A percentile compares a stretch with the other conserved stretches of the same genome.
Conservation (phyloP, 208 protist species). For the Entamoeba invadens region DNA sequence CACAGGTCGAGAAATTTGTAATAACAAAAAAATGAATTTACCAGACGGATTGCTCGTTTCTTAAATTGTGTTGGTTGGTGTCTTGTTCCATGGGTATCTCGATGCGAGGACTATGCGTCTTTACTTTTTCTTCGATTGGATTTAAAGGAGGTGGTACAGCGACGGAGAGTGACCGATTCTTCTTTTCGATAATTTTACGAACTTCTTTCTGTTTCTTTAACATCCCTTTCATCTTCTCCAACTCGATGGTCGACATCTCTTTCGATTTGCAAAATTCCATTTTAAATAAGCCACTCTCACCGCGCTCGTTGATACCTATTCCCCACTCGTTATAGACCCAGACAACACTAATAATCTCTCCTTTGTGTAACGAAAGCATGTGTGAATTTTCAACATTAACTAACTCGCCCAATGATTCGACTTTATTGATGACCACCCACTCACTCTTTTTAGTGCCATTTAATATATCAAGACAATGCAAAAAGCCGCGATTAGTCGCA, state of each 20-base stretch:
- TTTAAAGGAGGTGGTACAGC: too few relatives aligned
- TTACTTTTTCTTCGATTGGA: too few relatives aligned
- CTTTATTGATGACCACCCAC: neutral
- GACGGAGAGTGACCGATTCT: neutral
- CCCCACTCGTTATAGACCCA: neutral
- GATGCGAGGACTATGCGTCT: too few relatives aligned
- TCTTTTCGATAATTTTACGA: neutral
- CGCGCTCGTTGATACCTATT: neutral
- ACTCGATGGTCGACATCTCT: neutral
- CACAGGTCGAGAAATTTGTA: too few relatives aligned
- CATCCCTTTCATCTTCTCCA: neutral
- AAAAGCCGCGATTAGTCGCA: neutral
- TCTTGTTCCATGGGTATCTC: too few relatives aligned
- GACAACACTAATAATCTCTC: neutral
- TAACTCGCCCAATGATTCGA: neutral
- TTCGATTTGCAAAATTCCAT: neutral
- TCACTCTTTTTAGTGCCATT: neutral
- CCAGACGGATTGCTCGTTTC: too few relatives aligned
- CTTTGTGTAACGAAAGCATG: neutral
- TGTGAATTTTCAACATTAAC: neutral
- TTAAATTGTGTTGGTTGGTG: too few relatives aligned
- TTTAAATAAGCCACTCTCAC: neutral
- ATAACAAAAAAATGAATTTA: too few relatives aligned
- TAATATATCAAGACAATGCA: neutral
- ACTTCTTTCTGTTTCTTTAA: neutral